Evolutionary conservation across 1,284 basidiomycete species (phyloP), one percentile per base, ranked within the genome.

Genomic region (Cutaneotrichosporon cavernicola): DNA sequence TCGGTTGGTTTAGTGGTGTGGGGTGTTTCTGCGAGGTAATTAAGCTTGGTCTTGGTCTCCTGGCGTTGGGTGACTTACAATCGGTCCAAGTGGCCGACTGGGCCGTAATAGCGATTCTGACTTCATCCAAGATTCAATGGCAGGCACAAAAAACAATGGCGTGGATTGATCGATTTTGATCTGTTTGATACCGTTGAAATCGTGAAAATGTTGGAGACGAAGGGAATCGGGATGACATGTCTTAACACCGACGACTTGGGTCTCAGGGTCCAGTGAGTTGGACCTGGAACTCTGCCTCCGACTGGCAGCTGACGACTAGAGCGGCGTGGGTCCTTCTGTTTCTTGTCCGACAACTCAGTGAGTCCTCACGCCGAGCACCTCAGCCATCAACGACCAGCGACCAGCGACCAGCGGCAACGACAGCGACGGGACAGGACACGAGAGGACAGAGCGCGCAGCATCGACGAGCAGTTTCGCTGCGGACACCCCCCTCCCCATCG

Each of bases 281-380:
- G 18, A 4, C 43, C 18, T 18, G 18, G 18, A n/a, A 46, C 18
- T 46, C 43, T 46, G 43, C 43, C 43, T 46, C 43, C 43, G 43
- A 4, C 22, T 26, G 51, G 51, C n/a, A 34, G 51, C 30, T 30
- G 5, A 50, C 49, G 22, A 50, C 22, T 11, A 50, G 11, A 50
- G 51, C 30, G 30, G 26, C 18, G 51, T 16, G 11, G 18, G 31
- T 34, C 51, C 22, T 53, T 53, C 30, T 53, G 51, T 53, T 53
- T 53, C 51, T 53, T 30, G 51, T 53, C 51, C 51, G 51, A 53
- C 51, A 53, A 53, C 51, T 53, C 51, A 53, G 51, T 53, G 51
- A 53, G 51, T 53, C 26, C 31, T 16, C 43, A 53, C 51, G 51
- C 26, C 51, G 51, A 34, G 51, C 30, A 53, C 30, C 43, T 18